Percentiles rank a stretch among this genome's conserved stretches.
These are phyloP conservation scores for Tephrocybe rancida DNA, from an alignment of 768 basidiomycete species.

Conservation along the genomic window DNA sequence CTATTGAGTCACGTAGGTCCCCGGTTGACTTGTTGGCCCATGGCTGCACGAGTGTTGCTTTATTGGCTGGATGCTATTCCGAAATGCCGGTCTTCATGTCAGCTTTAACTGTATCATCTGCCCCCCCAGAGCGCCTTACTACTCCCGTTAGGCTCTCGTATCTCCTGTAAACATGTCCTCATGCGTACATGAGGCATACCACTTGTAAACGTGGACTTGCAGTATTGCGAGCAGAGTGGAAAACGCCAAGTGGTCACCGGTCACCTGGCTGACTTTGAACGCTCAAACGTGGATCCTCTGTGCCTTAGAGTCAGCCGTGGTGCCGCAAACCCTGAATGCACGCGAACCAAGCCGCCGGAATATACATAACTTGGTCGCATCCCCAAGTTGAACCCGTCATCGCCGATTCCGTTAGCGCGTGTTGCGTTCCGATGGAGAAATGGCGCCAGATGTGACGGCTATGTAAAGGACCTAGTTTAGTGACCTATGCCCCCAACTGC, in stretches of 20 bases:
- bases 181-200: slow-evolving; percentile 1
- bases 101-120: slow-evolving; percentile 11
- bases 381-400: too few relatives aligned
- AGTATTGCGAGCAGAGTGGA: neutral
- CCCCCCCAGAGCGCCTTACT: slow-evolving; percentile 4
- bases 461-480: slow-evolving; percentile 18
- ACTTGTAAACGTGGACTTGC: too few relatives aligned
- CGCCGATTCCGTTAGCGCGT: slow-evolving; percentile 15
- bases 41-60: slow-evolving; percentile 7
- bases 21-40: neutral
- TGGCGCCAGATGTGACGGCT: slow-evolving; percentile 10
- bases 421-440: slow-evolving; percentile 24
- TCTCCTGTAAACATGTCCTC: slow-evolving; percentile 5
- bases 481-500: slow-evolving; percentile 2
- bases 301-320: slow-evolving; percentile 15
- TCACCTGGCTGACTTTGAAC: slow-evolving; percentile 14
- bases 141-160: neutral
- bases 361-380: slow-evolving; percentile 9
- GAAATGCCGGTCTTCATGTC: slow-evolving; percentile 11
- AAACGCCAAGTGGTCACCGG: slow-evolving; percentile 11
- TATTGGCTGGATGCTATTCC: slow-evolving; percentile 3
- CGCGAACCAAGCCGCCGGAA: slow-evolving; percentile 17
- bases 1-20: neutral
- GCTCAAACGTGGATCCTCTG: slow-evolving; percentile 8
- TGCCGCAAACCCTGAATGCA: slow-evolving; percentile 13